Base-by-base conservation (phyloP, 2,329 filamentous ascomycete genomes). In the Neoscytalidium dimidiatum region DNA sequence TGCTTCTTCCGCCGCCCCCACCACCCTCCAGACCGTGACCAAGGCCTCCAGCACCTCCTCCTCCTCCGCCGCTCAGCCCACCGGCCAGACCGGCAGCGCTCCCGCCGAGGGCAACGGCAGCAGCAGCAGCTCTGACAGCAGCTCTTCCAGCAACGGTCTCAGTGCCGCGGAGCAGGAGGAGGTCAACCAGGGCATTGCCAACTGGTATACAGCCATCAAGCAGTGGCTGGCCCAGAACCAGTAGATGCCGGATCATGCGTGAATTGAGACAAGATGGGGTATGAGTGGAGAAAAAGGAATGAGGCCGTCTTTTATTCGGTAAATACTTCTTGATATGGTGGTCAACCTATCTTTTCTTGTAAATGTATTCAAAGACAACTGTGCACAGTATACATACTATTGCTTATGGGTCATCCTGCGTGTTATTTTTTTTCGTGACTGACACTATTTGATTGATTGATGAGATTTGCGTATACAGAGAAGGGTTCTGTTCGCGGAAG, bases 351-450 rank as follows among this genome's bases (percentile, higher is more conserved):
- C n/a, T 33, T 38, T 60, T 60, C 56, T 60, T 60, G 56, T 60
- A 60, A 60, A 60, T 60, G 56, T 60, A 60, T 60, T 60, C 56
- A 60, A 46, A 41, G 38, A 60, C 38, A 46, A 46, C 41, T 43
- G n/a, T 33, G 56, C 56, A 60, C 41, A 28, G 53, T 43, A 35
- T 52, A 60, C 56, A 44, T 46, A 46, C 56, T 28, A 33, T 52
- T 57, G 5, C 28, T 3, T n/a, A 23, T 53, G 8, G 29, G 14
- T 17, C 26, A 9, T 1, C 5, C 17, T 51, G 26, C 5, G 23
- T 29, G n/a, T 28, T 17, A 14, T 28, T 26, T 51, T 3, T 14
- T 9, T n/a, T 4, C 23, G 13, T 46, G 43, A 14, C 6, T 46
- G 0, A 14, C 19, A 23, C 4, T 8, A 7, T 31, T 31, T 31